A percentile compares a stretch with the other conserved stretches of the same genome.
These are phyloP conservation scores for Beverwykella pulmonaria DNA, from an alignment of 495 filamentous ascomycete species.

Conservation along the genomic window DNA sequence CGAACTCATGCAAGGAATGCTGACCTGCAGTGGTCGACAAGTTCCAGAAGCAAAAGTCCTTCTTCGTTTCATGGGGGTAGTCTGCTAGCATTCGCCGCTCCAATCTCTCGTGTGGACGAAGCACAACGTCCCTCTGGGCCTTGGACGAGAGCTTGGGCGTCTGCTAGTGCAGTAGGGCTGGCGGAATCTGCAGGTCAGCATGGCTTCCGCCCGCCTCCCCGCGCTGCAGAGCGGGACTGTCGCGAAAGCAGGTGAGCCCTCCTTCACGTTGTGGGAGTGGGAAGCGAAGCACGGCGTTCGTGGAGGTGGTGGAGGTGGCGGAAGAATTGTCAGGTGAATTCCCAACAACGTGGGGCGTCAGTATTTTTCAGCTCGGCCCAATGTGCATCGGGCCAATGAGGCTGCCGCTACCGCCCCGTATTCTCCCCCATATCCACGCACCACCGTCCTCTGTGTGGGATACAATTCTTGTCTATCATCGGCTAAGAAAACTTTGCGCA, in stretches of 20 bases:
- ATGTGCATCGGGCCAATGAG: constrained; percentile 6
- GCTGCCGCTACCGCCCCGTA: not conserved
- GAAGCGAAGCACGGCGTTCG: not conserved
- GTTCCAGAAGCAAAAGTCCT: constrained; percentile 22
- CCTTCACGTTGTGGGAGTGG: not conserved
- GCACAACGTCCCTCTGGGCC: not conserved
- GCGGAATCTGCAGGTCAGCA: constrained; percentile 14
- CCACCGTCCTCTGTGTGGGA: not conserved
- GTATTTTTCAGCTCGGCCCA: not conserved
- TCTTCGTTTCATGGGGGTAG: not conserved
- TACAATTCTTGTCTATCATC: constrained; percentile 10
- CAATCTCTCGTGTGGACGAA: not conserved
- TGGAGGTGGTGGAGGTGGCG: not conserved
- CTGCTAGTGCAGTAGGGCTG: constrained; percentile 10
- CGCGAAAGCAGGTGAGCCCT: constrained; percentile 17
- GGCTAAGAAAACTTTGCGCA: constrained; percentile 2
- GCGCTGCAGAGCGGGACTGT: constrained; percentile 12
- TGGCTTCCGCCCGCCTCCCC: constrained; percentile 10
- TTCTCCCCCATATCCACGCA: not conserved
- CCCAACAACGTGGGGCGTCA: not conserved
- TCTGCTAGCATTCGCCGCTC: not conserved
- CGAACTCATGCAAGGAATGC: not conserved
- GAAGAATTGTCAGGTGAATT: not conserved
- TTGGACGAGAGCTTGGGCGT: not conserved
- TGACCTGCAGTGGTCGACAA: not conserved